Conservation (phyloP, 179 eudicot genomes). For the Camellia oleifera region DNA sequence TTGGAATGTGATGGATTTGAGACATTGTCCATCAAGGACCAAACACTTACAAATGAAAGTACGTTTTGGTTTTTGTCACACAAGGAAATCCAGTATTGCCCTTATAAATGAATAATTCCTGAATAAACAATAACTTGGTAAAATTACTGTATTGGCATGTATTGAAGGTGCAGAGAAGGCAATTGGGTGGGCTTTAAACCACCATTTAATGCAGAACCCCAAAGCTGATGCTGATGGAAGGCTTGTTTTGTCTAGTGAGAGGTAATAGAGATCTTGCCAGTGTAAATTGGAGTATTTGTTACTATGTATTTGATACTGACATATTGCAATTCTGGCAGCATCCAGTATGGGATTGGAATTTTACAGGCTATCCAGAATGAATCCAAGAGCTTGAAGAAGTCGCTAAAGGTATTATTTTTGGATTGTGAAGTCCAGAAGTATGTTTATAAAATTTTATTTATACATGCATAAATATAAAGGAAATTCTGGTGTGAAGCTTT, state of each 20-base stretch:
- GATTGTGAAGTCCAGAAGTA: constrained; percentile 1
- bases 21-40: constrained; percentile 59
- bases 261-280: constrained; percentile 31
- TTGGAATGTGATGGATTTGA: constrained; percentile 71
- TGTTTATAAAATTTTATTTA: background rate
- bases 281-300: constrained; percentile 17
- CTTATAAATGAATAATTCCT: background rate
- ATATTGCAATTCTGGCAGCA: constrained; percentile 40
- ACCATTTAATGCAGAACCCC: constrained; percentile 59
- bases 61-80: constrained; percentile 18
- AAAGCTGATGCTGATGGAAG: constrained; percentile 36
- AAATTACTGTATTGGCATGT: constrained; percentile 14
- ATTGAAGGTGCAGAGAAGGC: constrained; percentile 75
- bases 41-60: constrained; percentile 64
- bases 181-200: constrained; percentile 77
- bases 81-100: background rate
- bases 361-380: constrained; percentile 67
- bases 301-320: background rate
- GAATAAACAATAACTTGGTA: background rate
- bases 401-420: constrained; percentile 55
- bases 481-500: background rate
- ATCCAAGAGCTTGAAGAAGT: constrained; percentile 69
- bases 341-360: constrained; percentile 59
- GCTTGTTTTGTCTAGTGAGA: constrained; percentile 56
- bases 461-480: background rate